Conservation (phyloP, 805 yeast genomes). For the Pichia insulana region DNA sequence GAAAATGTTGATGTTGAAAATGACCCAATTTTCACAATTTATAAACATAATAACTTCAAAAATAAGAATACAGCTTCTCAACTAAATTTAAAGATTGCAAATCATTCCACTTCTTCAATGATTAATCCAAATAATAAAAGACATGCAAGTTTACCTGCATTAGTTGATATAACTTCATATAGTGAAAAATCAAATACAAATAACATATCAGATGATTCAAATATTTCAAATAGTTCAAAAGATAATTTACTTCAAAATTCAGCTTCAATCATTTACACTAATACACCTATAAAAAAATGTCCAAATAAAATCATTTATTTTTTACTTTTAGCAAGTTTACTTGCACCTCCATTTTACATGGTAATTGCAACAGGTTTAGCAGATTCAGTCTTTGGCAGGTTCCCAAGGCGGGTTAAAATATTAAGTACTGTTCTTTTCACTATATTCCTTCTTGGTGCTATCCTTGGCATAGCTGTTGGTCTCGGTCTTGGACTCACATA, state of each 20-base stretch:
- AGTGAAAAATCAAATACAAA: too few species aligned
- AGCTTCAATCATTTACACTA: too few species aligned
- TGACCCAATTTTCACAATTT: constrained; percentile 5
- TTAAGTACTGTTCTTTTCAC: constrained; percentile 17
- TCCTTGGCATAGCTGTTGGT: constrained; percentile 22
- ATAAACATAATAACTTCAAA: constrained; percentile 1
- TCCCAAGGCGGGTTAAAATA: constrained; percentile 18
- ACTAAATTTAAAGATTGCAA: constrained; percentile 1
- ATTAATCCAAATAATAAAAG: neutral
- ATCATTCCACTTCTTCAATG: constrained; percentile 3
- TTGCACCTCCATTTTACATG: constrained; percentile 26
- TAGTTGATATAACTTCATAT: neutral
- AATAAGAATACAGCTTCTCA: neutral
- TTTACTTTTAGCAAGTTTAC: constrained; percentile 15
- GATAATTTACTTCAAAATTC: too few species aligned
- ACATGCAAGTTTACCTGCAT: neutral
- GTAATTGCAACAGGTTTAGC: constrained; percentile 21
- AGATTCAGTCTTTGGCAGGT: constrained; percentile 20
- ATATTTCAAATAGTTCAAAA: too few species aligned
- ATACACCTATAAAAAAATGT: too few species aligned
- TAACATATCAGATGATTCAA: too few species aligned
- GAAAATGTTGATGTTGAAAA: neutral
- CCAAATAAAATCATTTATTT: constrained; percentile 6
- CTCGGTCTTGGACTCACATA: constrained; percentile 20
- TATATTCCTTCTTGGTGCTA: constrained; percentile 12